These are phyloP conservation scores for Darksidea phi DNA, from an alignment of 495 filamentous ascomycete species.

Conservation along the genomic window DNA sequence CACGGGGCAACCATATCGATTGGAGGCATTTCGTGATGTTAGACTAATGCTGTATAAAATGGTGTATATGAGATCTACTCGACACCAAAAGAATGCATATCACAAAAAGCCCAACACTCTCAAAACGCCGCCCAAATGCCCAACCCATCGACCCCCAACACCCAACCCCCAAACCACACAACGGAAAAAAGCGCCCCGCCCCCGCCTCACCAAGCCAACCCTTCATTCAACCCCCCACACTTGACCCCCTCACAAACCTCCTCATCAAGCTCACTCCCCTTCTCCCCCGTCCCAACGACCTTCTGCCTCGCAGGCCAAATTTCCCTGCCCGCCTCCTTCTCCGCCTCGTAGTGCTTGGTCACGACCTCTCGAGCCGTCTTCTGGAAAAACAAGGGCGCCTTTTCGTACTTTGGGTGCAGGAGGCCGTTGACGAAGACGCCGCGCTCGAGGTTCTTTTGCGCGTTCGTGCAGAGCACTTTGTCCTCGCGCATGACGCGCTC, in stretches of 20 bases:
- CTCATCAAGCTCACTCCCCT: neutral
- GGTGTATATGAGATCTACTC: too few relatives aligned
- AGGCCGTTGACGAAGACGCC: constrained; percentile 50
- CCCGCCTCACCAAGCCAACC: too few relatives aligned
- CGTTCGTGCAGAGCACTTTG: constrained; percentile 1
- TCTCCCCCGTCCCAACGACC: neutral
- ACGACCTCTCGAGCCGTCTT: constrained; percentile 46
- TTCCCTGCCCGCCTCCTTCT: constrained; percentile 45
- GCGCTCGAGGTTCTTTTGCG: constrained; percentile 49
- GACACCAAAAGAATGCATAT: too few relatives aligned
- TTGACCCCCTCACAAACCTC: neutral
- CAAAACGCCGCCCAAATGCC: too few relatives aligned
- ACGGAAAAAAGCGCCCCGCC: too few relatives aligned
- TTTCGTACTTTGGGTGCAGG: constrained; percentile 49
- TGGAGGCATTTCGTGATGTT: too few relatives aligned
- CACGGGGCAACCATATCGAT: too few relatives aligned
- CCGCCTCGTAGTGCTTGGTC: constrained; percentile 43
- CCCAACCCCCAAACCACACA: too few relatives aligned
- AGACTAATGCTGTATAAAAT: too few relatives aligned
- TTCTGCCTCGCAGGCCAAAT: constrained; percentile 49
- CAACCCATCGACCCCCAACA: too few relatives aligned
- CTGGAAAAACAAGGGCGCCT: constrained; percentile 42
- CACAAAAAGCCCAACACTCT: too few relatives aligned
- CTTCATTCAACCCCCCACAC: neutral
- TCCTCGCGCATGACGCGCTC: constrained; percentile 1